A percentile compares a stretch with the other conserved stretches of the same genome.
Conservation (phyloP, 1,284 basidiomycete species). For the Irpex sp. region DNA sequence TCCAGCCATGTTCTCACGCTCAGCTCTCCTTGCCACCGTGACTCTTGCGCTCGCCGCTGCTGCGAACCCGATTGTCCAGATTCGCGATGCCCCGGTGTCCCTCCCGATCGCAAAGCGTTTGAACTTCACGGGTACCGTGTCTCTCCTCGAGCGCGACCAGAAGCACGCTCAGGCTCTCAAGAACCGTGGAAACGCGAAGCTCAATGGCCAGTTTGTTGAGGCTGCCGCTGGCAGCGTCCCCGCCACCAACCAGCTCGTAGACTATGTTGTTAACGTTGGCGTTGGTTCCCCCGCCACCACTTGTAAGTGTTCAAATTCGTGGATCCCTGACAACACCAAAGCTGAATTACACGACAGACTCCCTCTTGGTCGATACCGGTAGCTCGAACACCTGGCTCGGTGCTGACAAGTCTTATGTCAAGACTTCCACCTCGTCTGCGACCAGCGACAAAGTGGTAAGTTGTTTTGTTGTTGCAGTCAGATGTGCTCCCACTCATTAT, state of each 20-base stretch:
- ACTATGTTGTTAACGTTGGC: conserved; percentile 23
- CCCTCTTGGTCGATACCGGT: conserved; percentile 15
- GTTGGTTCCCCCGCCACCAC: conserved; percentile 24
- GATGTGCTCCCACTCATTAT: neutral
- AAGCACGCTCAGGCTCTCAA: conserved; percentile 21
- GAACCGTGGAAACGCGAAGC: conserved; percentile 15
- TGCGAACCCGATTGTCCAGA: conserved; percentile 21
- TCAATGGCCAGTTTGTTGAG: conserved; percentile 11
- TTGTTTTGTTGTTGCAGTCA: neutral
- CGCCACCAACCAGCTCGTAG: conserved; percentile 21
- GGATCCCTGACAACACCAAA: neutral
- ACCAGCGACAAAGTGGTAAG: conserved; percentile 6
- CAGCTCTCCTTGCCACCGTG: conserved; percentile 12
- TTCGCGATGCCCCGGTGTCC: conserved; percentile 20
- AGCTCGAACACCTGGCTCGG: conserved; percentile 10
- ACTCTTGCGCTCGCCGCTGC: conserved; percentile 31
- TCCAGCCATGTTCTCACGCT: conserved; percentile 12
- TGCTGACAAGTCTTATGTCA: conserved; percentile 1
- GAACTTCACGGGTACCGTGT: conserved; percentile 22
- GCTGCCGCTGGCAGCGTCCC: conserved; percentile 11
- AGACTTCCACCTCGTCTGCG: neutral
- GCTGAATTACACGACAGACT: conserved; percentile 7
- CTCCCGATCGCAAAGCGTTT: conserved; percentile 26
- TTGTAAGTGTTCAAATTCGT: conserved; percentile 15
- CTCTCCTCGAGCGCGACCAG: conserved; percentile 23